These are phyloP conservation scores for Botrytis sinoallii DNA, from an alignment of 2,329 filamentous ascomycete species.

Conservation along the genomic window DNA sequence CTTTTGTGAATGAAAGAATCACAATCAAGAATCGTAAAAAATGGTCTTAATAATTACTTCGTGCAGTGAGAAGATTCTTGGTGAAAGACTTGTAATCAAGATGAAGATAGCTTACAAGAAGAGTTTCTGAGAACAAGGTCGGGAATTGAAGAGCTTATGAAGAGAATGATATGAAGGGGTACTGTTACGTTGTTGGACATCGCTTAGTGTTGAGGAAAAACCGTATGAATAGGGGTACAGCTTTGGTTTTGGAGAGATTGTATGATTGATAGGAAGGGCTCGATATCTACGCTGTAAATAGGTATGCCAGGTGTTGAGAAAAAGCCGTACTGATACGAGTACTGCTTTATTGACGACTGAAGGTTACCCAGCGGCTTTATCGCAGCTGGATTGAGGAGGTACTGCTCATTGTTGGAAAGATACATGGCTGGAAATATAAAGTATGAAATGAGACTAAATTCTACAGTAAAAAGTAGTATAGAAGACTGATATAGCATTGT, in stretches of 20 bases:
- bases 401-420: background rate
- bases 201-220: background rate
- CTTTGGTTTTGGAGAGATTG: background rate
- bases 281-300: rapidly evolving
- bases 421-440: background rate
- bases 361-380: background rate
- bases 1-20: background rate
- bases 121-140: background rate
- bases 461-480: too few relatives aligned
- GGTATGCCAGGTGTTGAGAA: rapidly evolving
- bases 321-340: background rate
- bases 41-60: too few relatives aligned
- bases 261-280: rapidly evolving
- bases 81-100: background rate
- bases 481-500: rapidly evolving
- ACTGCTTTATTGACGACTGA: rapidly evolving
- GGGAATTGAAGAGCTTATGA: background rate
- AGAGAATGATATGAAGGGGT: background rate
- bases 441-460: rapidly evolving
- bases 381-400: rapidly evolving
- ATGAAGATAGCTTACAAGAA: too few relatives aligned
- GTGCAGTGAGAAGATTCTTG: too few relatives aligned
- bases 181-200: background rate
- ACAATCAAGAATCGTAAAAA: rapidly evolving
- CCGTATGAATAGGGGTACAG: background rate